Conservation (phyloP, 768 basidiomycete genomes). For the Boletales sp. region DNA sequence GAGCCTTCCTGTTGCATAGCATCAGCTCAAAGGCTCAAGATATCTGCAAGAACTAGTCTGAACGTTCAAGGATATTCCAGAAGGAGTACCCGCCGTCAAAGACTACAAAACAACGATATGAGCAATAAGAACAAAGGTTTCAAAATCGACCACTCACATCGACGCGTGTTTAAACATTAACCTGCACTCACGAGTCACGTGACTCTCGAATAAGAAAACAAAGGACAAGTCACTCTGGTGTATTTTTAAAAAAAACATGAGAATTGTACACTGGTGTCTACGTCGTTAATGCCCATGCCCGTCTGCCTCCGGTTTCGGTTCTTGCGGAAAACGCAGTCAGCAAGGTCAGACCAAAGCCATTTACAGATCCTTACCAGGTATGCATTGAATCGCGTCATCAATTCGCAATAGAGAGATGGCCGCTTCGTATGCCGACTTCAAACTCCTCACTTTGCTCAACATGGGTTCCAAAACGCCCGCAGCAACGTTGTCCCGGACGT, state of each 20-base stretch:
- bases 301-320: constrained; percentile 69
- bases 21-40: constrained; percentile 32
- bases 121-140: constrained; percentile 16
- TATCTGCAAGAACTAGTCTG: constrained; percentile 17
- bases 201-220: constrained; percentile 5
- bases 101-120: constrained; percentile 1
- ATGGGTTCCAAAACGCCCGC: constrained; percentile 96
- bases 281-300: constrained; percentile 64
- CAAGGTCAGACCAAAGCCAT: constrained; percentile 8
- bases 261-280: constrained; percentile 10
- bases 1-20: constrained; percentile 56
- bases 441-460: constrained; percentile 92
- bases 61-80: constrained; percentile 11
- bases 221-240: not conserved
- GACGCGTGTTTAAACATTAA: constrained; percentile 19
- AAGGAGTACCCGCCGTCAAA: constrained; percentile 9
- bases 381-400: constrained; percentile 92
- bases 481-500: constrained; percentile 90
- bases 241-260: not conserved
- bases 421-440: constrained; percentile 97
- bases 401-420: constrained; percentile 93
- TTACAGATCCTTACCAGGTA: constrained; percentile 59
- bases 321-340: constrained; percentile 36
- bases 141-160: constrained; percentile 15
- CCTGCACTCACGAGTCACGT: constrained; percentile 25